Percentiles rank a stretch among this genome's conserved stretches.
phyloP scores from a whole-genome alignment of 2,329 filamentous ascomycete genomes.

The Cordyceps javanica region DNA sequence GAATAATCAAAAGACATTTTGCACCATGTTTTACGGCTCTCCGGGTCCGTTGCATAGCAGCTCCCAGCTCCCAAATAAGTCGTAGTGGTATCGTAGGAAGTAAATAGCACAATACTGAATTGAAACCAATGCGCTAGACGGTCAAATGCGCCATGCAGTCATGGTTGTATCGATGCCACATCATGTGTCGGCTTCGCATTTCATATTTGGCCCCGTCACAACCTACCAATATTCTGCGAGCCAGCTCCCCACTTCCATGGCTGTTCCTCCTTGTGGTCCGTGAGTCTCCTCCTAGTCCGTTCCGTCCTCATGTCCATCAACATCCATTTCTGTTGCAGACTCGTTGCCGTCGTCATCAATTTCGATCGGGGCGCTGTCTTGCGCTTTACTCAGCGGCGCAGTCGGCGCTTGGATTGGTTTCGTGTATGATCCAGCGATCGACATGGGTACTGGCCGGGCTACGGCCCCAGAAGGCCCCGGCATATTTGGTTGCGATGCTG shows the following conservation, averaged over 20 bases:
- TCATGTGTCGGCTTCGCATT: background rate
- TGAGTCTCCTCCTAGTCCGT: background rate
- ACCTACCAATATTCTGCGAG: background rate
- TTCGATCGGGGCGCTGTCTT: too few species aligned
- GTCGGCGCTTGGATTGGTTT: background rate
- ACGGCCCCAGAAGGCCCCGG: background rate
- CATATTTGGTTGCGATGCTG: background rate
- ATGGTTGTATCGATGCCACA: background rate
- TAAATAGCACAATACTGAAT: too few species aligned
- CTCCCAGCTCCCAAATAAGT: too few species aligned
- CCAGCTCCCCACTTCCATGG: too few species aligned
- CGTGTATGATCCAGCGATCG: constrained; percentile 7
- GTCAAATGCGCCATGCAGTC: background rate
- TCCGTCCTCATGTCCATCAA: background rate
- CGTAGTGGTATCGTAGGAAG: background rate
- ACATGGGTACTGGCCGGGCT: constrained; percentile 3
- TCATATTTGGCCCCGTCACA: background rate
- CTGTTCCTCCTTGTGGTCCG: background rate
- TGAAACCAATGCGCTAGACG: too few species aligned
- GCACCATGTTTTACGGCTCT: too few species aligned
- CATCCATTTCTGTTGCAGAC: background rate
- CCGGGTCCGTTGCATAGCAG: background rate
- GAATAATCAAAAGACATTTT: too few species aligned
- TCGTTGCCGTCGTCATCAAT: background rate
- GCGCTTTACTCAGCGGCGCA: too few species aligned